Evolutionary conservation across 1,139 yeast genomes (phyloP), one percentile per base, ranked within the genome.

Genomic region (Komagataea norvegica): DNA sequence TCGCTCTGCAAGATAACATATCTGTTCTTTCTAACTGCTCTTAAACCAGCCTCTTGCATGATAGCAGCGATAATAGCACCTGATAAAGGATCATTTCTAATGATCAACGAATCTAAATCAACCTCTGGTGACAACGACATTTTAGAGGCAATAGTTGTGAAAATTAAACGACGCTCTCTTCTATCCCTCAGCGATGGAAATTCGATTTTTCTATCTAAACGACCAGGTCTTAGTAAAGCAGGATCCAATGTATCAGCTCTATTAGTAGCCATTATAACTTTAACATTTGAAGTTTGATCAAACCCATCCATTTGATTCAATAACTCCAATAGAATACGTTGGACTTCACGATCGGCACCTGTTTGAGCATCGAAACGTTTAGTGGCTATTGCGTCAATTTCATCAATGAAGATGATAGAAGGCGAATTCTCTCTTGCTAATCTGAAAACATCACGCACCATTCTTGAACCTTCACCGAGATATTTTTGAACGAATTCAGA

Each of bases 231-330:
- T 55, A 91, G 72, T 55, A 91, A 70, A 4, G 98, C 98, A 11
- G 98, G 98, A 65, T 91, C 98, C 54, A 91, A 75, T 2, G 97
- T 91, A 61, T 91, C 96, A 27, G 96, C 96, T 70, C 98, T 83
- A 65, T 91, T 91, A 9, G 99, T 91, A 26, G 99, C 98, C 99
- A 91, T 91, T 48, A 91, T 91, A 31, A 91, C 98, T 67, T 91
- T 91, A 40, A 93, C 98, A 46, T 89, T 89, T 8, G 96, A 80
- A 3, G 85, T 70, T 67, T 93, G 98, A 60, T 93, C 98, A 55
- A 93, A 93, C 38, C 99, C 99, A 65, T 93, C 99, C 97, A 93
- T 91, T 67, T 93, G 99, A 56, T 94, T 93, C 58, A 93, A 76
- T 59, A 93, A 72, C 65, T 93, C 99, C 59, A 93, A 80, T 62